Evolutionary conservation across 345 rosid species (phyloP).

Genomic region (Citrus sinensis): DVS_A1.0 CM039162.1:28426001-28426500

Average conservation of each 20-base stretch:
- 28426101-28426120: constrained; percentile 52
- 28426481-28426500: too few relatives aligned
- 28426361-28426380: not conserved
- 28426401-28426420: not conserved
- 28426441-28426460: not conserved
- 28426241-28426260: constrained; percentile 20
- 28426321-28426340: not conserved
- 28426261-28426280: constrained; percentile 21
- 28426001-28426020: not conserved
- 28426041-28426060: not conserved
- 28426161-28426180: constrained; percentile 21
- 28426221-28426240: constrained; percentile 28
- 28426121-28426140: constrained; percentile 34
- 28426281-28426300: constrained; percentile 26
- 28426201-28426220: constrained; percentile 38
- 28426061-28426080: not conserved
- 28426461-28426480: too few relatives aligned
- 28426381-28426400: not conserved
- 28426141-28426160: constrained; percentile 31
- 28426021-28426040: not conserved
- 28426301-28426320: not conserved
- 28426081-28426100: constrained; percentile 5
- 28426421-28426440: not conserved
- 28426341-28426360: constrained; percentile 9
- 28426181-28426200: constrained; percentile 42